Evolutionary conservation across 2,329 filamentous ascomycete species (phyloP).

Genomic region (Leptodontidium sp.): DNA sequence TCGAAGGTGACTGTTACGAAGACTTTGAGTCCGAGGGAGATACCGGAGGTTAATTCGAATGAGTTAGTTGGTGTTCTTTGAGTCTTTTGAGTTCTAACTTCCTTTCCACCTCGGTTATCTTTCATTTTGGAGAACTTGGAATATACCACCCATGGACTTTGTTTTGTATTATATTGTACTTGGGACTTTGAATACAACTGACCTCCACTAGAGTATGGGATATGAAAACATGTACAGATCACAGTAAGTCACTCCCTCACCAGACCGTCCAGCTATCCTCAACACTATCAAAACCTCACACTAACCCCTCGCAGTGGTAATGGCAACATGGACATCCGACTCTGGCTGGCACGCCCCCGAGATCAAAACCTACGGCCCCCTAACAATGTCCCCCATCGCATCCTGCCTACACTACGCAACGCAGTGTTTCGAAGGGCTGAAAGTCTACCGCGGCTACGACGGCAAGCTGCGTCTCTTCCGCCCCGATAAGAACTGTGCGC

Average conservation of each 20-base stretch:
- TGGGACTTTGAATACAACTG: background rate
- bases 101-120: slow-evolving; percentile 56
- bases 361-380: slow-evolving; percentile 78
- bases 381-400: slow-evolving; percentile 81
- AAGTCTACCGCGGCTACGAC: slow-evolving; percentile 79
- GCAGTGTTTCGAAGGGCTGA: slow-evolving; percentile 55
- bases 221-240: slow-evolving; percentile 25
- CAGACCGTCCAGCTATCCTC: background rate
- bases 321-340: slow-evolving; percentile 69
- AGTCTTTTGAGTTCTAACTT: too few species aligned
- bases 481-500: slow-evolving; percentile 60
- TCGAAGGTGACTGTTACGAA: slow-evolving; percentile 64
- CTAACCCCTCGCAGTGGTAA: slow-evolving; percentile 61
- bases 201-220: slow-evolving; percentile 18
- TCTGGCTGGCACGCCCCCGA: slow-evolving; percentile 77
- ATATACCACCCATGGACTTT: background rate
- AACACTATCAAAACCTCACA: background rate
- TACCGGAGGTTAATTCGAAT: slow-evolving; percentile 50
- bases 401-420: slow-evolving; percentile 78
- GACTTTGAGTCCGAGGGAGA: slow-evolving; percentile 56
- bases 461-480: slow-evolving; percentile 70
- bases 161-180: background rate
- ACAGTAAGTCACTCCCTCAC: slow-evolving; percentile 16
- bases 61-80: slow-evolving; percentile 18
- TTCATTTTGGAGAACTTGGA: background rate